phyloP scores from a whole-genome alignment of 768 basidiomycete genomes.

The Tremella mesenterica region DNA sequence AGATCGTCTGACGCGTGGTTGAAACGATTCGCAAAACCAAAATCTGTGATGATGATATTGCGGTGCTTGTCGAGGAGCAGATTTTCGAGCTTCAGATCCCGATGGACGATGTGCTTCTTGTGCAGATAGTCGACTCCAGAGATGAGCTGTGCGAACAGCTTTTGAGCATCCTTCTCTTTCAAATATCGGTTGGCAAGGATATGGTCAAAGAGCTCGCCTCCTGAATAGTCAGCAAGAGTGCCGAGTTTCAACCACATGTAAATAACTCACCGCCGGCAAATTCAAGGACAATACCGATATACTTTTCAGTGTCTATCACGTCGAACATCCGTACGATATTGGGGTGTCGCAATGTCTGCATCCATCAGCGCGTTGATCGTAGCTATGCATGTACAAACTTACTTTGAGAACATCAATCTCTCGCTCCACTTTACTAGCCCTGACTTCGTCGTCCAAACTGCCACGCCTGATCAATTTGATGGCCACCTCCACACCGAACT shows the following conservation, averaged over 20 bases:
- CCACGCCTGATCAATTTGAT: constrained; percentile 92
- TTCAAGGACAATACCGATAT: constrained; percentile 98
- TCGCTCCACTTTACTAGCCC: constrained; percentile 90
- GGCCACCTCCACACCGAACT: constrained; percentile 96
- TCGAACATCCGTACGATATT: constrained; percentile 98
- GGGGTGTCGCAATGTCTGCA: constrained; percentile 83
- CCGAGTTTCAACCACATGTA: constrained; percentile 64
- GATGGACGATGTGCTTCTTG: constrained; percentile 97
- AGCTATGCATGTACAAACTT: constrained; percentile 37
- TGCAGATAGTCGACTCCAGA: constrained; percentile 99
- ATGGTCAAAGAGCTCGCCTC: constrained; percentile 94
- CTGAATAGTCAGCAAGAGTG: constrained; percentile 30
- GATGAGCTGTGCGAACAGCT: constrained; percentile 93
- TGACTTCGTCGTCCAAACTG: constrained; percentile 68
- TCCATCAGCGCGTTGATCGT: constrained; percentile 4
- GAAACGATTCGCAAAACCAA: constrained; percentile 97
- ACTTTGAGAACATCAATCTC: constrained; percentile 97
- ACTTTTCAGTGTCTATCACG: constrained; percentile 98
- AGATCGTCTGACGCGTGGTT: constrained; percentile 86
- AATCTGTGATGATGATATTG: constrained; percentile 98
- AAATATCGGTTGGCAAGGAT: constrained; percentile 96
- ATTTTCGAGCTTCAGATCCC: constrained; percentile 98
- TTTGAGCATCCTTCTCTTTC: constrained; percentile 85
- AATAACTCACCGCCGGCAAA: constrained; percentile 71
- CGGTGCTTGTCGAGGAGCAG: constrained; percentile 91